Evolutionary conservation across 140 eudicot genomes (phyloP).

Genomic region (Cichorium intybus): DNA sequence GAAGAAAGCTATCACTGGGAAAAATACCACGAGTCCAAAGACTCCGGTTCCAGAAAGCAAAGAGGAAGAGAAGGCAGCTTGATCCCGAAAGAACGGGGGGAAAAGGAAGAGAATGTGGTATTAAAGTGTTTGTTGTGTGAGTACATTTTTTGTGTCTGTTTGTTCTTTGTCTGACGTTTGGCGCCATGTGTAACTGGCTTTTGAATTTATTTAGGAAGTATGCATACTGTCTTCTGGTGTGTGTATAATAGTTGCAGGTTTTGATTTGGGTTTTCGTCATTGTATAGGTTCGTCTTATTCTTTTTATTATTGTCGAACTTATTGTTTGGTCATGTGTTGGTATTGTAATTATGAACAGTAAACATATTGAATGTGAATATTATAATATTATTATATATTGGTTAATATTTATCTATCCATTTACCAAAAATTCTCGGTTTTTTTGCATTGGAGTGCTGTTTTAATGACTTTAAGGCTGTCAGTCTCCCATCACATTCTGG

Average conservation of each 20-base stretch:
- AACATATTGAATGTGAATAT: constrained; percentile 32
- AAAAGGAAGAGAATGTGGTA: background rate
- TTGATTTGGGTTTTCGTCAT: constrained; percentile 12
- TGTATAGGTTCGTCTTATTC: constrained; percentile 39
- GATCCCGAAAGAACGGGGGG: background rate
- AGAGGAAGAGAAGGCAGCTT: constrained; percentile 47
- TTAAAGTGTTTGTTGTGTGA: constrained; percentile 1
- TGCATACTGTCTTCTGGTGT: constrained; percentile 35
- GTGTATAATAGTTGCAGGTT: constrained; percentile 34
- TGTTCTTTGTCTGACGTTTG: constrained; percentile 22
- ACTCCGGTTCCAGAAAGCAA: constrained; percentile 46
- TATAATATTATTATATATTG: constrained; percentile 16
- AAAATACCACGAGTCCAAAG: constrained; percentile 44
- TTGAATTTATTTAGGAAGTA: constrained; percentile 30
- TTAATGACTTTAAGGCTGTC: background rate
- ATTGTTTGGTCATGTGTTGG: constrained; percentile 23
- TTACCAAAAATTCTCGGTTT: background rate
- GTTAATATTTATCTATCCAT: background rate
- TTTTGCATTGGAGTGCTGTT: background rate
- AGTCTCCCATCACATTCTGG: background rate
- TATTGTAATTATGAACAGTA: constrained; percentile 29
- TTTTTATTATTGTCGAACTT: constrained; percentile 22
- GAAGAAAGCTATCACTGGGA: constrained; percentile 77
- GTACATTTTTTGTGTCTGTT: background rate
- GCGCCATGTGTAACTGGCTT: constrained; percentile 18